A percentile compares a stretch with the other conserved stretches of the same genome.
phyloP scores from a whole-genome alignment of 768 basidiomycete genomes.

The Pisolithus sp. region DNA sequence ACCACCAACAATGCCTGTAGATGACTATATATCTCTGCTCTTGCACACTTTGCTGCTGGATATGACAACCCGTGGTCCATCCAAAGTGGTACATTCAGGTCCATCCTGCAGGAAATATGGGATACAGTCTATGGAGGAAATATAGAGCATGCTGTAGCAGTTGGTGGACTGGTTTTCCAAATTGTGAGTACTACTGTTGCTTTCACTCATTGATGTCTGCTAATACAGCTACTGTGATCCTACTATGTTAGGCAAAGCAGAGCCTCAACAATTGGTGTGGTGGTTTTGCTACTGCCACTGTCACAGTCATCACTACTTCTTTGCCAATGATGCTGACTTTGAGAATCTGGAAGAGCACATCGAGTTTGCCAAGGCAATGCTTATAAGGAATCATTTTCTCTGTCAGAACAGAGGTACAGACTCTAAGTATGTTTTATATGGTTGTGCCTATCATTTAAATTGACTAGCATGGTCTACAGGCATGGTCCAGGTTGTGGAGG shows the following conservation, averaged over 20 bases:
- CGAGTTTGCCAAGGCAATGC: slow-evolving; percentile 4
- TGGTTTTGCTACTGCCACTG: slow-evolving; percentile 1
- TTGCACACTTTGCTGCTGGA: slow-evolving; percentile 4
- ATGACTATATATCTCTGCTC: slow-evolving; percentile 2
- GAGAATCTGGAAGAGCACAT: background rate
- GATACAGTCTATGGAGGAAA: slow-evolving; percentile 1
- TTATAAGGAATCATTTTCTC: slow-evolving; percentile 1
- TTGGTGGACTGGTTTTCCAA: slow-evolving; percentile 1
- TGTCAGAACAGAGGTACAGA: slow-evolving; percentile 4
- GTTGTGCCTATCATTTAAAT: background rate
- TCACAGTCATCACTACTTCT: slow-evolving; percentile 2
- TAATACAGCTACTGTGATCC: too few relatives aligned
- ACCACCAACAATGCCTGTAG: slow-evolving; percentile 2
- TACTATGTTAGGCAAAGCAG: background rate
- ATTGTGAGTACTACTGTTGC: background rate
- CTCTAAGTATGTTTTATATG: background rate
- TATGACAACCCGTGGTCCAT: slow-evolving; percentile 7
- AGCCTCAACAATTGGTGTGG: slow-evolving; percentile 3
- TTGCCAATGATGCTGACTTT: slow-evolving; percentile 1
- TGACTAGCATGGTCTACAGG: background rate
- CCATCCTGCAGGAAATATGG: slow-evolving; percentile 6
- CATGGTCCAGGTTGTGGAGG: slow-evolving; percentile 7
- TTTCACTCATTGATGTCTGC: too few relatives aligned
- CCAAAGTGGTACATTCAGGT: background rate
- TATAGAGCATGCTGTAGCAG: slow-evolving; percentile 1